These are phyloP conservation scores for Xeromyces bisporus DNA, from an alignment of 495 filamentous ascomycete genomes.

Conservation along the genomic window DNA sequence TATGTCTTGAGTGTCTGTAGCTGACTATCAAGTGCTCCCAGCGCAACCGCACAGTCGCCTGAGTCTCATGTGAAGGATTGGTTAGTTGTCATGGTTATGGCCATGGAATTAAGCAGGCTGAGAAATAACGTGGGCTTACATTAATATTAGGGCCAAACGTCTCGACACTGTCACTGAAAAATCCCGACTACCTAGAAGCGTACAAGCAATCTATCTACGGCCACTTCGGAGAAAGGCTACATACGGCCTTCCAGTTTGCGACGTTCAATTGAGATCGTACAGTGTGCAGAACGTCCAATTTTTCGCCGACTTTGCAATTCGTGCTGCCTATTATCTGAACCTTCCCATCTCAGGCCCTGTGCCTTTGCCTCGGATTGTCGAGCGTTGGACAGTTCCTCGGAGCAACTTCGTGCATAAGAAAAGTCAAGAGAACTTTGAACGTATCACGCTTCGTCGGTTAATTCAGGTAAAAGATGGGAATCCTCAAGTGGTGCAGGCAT, in stretches of 20 bases:
- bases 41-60: slow-evolving; percentile 4
- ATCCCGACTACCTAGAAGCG: slow-evolving; percentile 48
- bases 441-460: slow-evolving; percentile 67
- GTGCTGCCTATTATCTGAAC: slow-evolving; percentile 84
- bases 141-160: slow-evolving; percentile 26
- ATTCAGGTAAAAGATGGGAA: slow-evolving; percentile 91
- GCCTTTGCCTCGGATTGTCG: slow-evolving; percentile 68
- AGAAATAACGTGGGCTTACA: no score
- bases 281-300: slow-evolving; percentile 81
- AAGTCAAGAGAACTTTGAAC: slow-evolving; percentile 92
- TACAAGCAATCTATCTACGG: slow-evolving; percentile 72
- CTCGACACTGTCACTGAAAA: slow-evolving; percentile 17
- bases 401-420: slow-evolving; percentile 92
- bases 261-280: slow-evolving; percentile 88
- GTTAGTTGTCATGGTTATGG: no score
- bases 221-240: slow-evolving; percentile 60
- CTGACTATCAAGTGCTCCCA: not conserved
- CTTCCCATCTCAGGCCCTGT: slow-evolving; percentile 77
- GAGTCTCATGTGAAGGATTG: slow-evolving; percentile 15
- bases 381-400: slow-evolving; percentile 88
- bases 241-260: slow-evolving; percentile 67
- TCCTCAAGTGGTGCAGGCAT: slow-evolving; percentile 70
- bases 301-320: slow-evolving; percentile 86
- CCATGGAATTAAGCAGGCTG: no score
- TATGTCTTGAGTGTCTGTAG: no score